Base-by-base conservation (phyloP, 2,329 filamentous ascomycete species). In the Xylariaceae sp. region DNA sequence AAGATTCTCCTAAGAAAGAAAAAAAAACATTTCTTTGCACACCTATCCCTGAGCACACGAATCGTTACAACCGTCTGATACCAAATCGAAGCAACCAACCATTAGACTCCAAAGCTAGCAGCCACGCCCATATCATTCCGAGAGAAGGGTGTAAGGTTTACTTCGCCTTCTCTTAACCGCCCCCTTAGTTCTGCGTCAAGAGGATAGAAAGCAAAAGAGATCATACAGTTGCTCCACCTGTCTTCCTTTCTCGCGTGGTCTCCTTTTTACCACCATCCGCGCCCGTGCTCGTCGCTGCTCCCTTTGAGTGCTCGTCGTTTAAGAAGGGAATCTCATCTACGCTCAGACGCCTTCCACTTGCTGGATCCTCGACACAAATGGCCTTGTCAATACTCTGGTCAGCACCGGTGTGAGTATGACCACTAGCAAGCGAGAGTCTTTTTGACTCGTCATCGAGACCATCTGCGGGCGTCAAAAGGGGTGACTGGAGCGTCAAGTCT, bases 261-360 rank as follows among this genome's bases (percentile, higher is more conserved):
- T 81, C 78, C 56, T 73, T 78, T n/a, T 75, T 75, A 1, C 75
- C 73, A 1, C 70, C 72, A 50, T 84, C 81, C 31, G 79, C 64
- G 2, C 78, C 76, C 1, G 77, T 80, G 5, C 75, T 70, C 12
- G 62, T 68, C 2, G 67, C 67, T 29, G 57, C 56, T 24, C 44
- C 58, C 31, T 58, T 46, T 1, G 47, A 29, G 16, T 29, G 67
- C 50, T 84, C 79, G 14, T 83, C 81, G 29, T 74, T 78, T 14
- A 88, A 72, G 26, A 87, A 69, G 2, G 85, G 84, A 43, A 88
- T 87, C 16, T 78, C 75, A 58, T 87, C 84, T 2, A 87, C 69
- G 43, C 74, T 73, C 29, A 70, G 36, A 5, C 58, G 55, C 17
- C 60, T 57, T 7, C 65, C 66, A 21, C 56, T 68, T 8, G 61